phyloP scores from a whole-genome alignment of 225 moss, liverwort and hornwort species.

The Ulota crispa region DNA sequence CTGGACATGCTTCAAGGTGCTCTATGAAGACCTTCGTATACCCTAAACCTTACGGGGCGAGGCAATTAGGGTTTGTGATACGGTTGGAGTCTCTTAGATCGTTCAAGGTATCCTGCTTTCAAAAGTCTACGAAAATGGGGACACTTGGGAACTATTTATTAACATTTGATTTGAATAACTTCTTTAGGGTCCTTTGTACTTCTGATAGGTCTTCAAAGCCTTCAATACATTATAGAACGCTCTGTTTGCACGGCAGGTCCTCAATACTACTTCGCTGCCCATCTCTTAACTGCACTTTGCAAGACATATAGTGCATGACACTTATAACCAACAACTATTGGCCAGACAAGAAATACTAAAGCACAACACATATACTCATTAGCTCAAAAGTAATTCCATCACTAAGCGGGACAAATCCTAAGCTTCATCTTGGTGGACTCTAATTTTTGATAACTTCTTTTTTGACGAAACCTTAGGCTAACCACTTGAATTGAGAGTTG shows the following conservation, averaged over 20 bases:
- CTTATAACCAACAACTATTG: no score
- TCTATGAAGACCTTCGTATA: background rate
- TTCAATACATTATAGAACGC: background rate
- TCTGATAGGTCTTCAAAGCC: background rate
- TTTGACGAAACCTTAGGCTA: no score
- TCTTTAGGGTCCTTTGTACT: background rate
- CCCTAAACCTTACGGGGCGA: background rate
- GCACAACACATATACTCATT: no score
- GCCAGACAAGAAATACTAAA: no score
- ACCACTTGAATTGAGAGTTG: no score
- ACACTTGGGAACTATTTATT: background rate
- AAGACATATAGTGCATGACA: no score
- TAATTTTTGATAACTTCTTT: no score
- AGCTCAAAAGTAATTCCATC: no score
- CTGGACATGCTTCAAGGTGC: background rate
- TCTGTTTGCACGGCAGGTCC: no score
- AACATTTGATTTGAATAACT: background rate
- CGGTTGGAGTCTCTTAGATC: background rate
- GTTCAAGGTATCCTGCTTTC: background rate
- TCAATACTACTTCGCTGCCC: background rate
- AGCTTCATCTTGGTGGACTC: no score
- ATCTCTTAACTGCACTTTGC: background rate
- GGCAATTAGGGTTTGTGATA: background rate
- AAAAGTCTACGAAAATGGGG: background rate
- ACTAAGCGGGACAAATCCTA: no score